Conservation (phyloP, 495 filamentous ascomycete genomes). For the Neurospora cerealis region DNA sequence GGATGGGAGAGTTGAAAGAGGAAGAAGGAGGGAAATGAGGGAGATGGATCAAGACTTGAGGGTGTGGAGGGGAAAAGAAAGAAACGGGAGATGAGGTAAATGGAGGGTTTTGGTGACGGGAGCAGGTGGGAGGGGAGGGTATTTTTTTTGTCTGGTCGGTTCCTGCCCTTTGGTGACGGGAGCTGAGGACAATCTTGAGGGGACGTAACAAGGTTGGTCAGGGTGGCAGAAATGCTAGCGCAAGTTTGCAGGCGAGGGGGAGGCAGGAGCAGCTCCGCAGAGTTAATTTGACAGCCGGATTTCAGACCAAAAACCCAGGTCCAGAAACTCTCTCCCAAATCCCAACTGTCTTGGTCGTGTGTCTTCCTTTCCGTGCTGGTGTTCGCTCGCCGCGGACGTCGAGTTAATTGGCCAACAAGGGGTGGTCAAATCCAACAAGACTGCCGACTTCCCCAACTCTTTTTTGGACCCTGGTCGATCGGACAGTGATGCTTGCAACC, state of each 20-base stretch:
- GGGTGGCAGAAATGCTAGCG: not conserved
- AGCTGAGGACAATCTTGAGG: not conserved
- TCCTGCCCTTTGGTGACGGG: not conserved
- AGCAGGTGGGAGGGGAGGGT: not conserved
- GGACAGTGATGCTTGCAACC: not conserved
- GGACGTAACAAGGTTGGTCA: not conserved
- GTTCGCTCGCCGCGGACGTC: not conserved
- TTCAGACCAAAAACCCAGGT: not conserved
- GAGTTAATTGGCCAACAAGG: constrained; percentile 16
- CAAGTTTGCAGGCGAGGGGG: constrained; percentile 10
- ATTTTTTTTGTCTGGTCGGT: constrained; percentile 3
- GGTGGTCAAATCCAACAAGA: constrained; percentile 26
- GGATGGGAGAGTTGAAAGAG: not conserved
- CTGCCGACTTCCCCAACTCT: constrained; percentile 25
- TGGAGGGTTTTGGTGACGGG: not conserved
- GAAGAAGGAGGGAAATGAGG: constrained; percentile 4
- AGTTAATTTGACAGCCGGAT: not conserved
- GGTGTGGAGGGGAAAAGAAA: constrained; percentile 1
- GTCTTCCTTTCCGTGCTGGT: not conserved
- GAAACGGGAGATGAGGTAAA: not conserved
- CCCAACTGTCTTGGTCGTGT: not conserved
- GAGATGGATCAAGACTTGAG: constrained; percentile 11
- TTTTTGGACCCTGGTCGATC: constrained; percentile 24
- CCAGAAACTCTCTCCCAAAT: not conserved
- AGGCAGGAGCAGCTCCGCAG: constrained; percentile 15